phyloP scores from a whole-genome alignment of 345 rosid genomes.

The Euphorbia lathyris region DNA sequence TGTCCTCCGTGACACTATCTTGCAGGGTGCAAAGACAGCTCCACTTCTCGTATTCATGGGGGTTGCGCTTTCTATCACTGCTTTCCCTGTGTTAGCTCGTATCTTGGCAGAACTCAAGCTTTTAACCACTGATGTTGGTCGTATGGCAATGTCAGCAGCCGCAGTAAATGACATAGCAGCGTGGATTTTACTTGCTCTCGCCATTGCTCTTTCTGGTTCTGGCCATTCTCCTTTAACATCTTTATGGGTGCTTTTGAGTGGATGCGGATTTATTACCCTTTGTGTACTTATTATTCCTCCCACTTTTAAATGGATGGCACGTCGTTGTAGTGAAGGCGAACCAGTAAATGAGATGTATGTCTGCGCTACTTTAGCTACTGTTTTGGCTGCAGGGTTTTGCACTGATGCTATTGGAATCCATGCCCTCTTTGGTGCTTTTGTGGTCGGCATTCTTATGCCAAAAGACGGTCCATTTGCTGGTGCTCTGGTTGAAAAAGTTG shows the following conservation, averaged over 20 bases:
- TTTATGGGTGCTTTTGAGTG: constrained; percentile 54
- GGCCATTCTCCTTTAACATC: constrained; percentile 32
- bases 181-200: constrained; percentile 74
- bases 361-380: constrained; percentile 15
- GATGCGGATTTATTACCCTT: constrained; percentile 42
- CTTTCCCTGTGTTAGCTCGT: constrained; percentile 22
- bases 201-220: constrained; percentile 55
- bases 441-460: constrained; percentile 46
- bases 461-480: constrained; percentile 9
- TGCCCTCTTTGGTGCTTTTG: constrained; percentile 79
- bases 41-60: constrained; percentile 77
- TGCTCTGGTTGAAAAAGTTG: constrained; percentile 64
- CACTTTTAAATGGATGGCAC: constrained; percentile 51
- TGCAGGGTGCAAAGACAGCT: constrained; percentile 63
- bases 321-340: constrained; percentile 46
- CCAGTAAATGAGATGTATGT: neutral
- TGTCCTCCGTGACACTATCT: constrained; percentile 41
- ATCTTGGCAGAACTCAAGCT: neutral
- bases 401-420: constrained; percentile 79
- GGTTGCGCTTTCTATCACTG: constrained; percentile 68
- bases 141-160: constrained; percentile 69
- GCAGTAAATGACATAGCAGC: constrained; percentile 84
- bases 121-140: neutral
- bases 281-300: constrained; percentile 9
- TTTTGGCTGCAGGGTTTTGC: constrained; percentile 51